phyloP scores from a whole-genome alignment of 2,329 filamentous ascomycete species.

The Cyphellophora europaea region DNA sequence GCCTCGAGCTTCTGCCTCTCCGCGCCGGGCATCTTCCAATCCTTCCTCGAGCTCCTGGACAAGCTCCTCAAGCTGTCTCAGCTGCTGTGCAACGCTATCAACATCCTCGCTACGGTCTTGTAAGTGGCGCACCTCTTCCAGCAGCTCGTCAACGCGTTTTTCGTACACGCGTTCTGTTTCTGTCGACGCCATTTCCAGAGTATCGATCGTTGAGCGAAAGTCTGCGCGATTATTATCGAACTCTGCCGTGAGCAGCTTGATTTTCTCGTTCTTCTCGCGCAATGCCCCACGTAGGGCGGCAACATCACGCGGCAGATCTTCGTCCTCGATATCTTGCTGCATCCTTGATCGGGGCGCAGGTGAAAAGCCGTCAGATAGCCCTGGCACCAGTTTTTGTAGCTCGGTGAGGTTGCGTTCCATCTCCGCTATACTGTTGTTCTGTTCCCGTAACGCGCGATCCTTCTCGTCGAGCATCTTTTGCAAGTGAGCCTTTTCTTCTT shows the following conservation, averaged over 20 bases:
- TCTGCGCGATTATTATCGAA: constrained; percentile 93
- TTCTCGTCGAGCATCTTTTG: constrained; percentile 69
- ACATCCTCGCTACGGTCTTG: constrained; percentile 76
- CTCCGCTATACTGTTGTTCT: constrained; percentile 70
- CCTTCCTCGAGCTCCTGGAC: constrained; percentile 96
- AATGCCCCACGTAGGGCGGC: constrained; percentile 70
- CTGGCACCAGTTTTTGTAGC: constrained; percentile 61
- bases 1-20: constrained; percentile 88
- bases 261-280: constrained; percentile 94
- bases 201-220: constrained; percentile 94
- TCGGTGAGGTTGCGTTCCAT: constrained; percentile 87
- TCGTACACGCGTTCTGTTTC: constrained; percentile 95
- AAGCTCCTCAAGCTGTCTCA: constrained; percentile 91
- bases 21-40: constrained; percentile 83
- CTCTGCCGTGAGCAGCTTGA: constrained; percentile 81
- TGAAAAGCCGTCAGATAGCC: constrained; percentile 7
- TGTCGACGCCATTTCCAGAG: constrained; percentile 85
- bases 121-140: constrained; percentile 73
- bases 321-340: constrained; percentile 9
- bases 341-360: neutral
- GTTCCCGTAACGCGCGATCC: constrained; percentile 80
- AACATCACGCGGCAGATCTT: constrained; percentile 48
- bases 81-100: constrained; percentile 77
- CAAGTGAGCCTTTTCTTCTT: constrained; percentile 66
- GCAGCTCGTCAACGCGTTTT: constrained; percentile 45